Conservation (phyloP, 805 yeast species). For the Aciculoconidium aculeatum region DNA sequence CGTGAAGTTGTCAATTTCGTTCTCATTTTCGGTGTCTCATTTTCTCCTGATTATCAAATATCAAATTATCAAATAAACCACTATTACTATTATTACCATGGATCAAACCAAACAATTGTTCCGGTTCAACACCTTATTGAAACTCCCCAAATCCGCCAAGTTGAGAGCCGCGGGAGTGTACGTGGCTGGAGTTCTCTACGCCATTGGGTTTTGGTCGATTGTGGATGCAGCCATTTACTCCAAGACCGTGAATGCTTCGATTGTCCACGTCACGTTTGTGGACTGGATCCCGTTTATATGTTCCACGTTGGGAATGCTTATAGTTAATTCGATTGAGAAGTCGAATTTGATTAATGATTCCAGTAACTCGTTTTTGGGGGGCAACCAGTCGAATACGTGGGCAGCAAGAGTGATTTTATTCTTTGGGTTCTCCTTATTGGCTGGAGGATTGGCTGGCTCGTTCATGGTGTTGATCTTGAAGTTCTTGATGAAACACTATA, state of each 20-base stretch:
- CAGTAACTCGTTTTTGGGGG: conserved; percentile 34
- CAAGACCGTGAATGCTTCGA: conserved; percentile 76
- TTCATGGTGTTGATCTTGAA: conserved; percentile 83
- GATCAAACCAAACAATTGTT: conserved; percentile 51
- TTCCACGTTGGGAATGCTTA: conserved; percentile 82
- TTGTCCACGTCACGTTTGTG: conserved; percentile 80
- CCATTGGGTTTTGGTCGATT: conserved; percentile 85
- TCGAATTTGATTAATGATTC: conserved; percentile 45
- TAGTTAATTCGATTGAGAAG: conserved; percentile 70
- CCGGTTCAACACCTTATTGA: conserved; percentile 52
- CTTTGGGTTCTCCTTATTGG: conserved; percentile 85
- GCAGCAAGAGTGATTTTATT: conserved; percentile 88
- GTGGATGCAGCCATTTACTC: conserved; percentile 86
- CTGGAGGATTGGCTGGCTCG: conserved; percentile 92
- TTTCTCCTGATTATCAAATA: too few relatives aligned
- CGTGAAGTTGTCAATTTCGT: too few relatives aligned
- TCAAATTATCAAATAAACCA: background rate
- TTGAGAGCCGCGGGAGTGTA: conserved; percentile 73
- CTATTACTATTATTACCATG: conserved; percentile 15
- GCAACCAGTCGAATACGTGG: conserved; percentile 60
- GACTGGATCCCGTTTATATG: conserved; percentile 96
- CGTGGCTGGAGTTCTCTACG: conserved; percentile 68
- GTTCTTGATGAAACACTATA: conserved; percentile 70
- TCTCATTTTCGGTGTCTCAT: too few relatives aligned
- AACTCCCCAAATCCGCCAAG: conserved; percentile 64